A percentile compares a stretch with the other conserved stretches of the same genome.
Evolutionary conservation across 768 basidiomycete species (phyloP).

Genomic region (Candolleomyces efflorescens): DNA sequence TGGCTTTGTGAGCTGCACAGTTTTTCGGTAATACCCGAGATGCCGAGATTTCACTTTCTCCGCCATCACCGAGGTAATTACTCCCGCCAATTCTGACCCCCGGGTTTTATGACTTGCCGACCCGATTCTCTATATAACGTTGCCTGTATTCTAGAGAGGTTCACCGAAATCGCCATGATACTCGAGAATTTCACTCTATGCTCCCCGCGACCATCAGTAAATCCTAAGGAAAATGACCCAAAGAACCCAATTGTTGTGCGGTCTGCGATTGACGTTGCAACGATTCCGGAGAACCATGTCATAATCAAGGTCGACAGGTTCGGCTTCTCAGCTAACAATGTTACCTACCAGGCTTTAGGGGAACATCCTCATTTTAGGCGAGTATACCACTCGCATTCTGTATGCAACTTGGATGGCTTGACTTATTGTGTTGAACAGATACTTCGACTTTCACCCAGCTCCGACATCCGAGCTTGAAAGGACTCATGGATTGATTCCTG

Average conservation of each 20-base stretch:
- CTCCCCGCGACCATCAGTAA: too few species aligned
- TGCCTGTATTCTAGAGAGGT: too few species aligned
- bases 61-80: neutral
- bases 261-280: slow-evolving; percentile 14
- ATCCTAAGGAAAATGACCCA: too few species aligned
- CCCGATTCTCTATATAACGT: too few species aligned
- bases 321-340: slow-evolving; percentile 68
- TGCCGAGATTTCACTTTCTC: slow-evolving; percentile 15
- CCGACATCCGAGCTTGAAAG: slow-evolving; percentile 35
- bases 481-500: slow-evolving; percentile 62
- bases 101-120: too few species aligned
- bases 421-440: slow-evolving; percentile 31
- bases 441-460: slow-evolving; percentile 61
- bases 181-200: neutral
- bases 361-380: slow-evolving; percentile 49
- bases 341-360: slow-evolving; percentile 60
- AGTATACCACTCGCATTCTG: neutral
- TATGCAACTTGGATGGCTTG: too few species aligned
- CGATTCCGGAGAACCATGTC: slow-evolving; percentile 41
- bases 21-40: slow-evolving; percentile 40
- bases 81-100: too few species aligned
- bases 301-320: slow-evolving; percentile 60
- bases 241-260: slow-evolving; percentile 4
- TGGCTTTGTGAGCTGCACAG: slow-evolving; percentile 43
- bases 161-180: neutral